Evolutionary conservation across 1,284 basidiomycete species (phyloP), one percentile per base, ranked within the genome.

Genomic region (Boletus semigastroideus): DNA sequence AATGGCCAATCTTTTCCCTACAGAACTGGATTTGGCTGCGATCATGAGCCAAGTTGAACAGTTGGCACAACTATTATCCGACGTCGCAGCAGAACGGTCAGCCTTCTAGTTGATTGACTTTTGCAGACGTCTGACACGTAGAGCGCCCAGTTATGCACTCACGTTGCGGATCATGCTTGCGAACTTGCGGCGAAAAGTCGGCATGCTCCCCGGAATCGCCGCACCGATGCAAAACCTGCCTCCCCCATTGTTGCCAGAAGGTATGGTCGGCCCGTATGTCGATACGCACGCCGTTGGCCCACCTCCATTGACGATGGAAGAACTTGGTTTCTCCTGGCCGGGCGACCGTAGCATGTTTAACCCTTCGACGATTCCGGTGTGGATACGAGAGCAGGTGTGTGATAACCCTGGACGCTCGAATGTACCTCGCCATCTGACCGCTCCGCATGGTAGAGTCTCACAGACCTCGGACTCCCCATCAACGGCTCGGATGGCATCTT

Each of bases 401-500:
- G 20, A 19, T 28, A 27, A 39, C 20, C 37, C 8, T 7, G 5
- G 8, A 25, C 25, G 40, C 30, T 33, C 11, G 20, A 4, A 12
- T 11, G 16, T 31, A 31, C 34, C 47, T 56, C 51, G 56, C 45
- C 22, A 19, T 25, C 27, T 19, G 36, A 16, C 25, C 25, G 25
- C 25, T 25, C 25, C 25, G 25, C 48, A 19, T 49, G 44, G 39
- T 69, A 94, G 90, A 93, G 83, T 64, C 73, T 94, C 56, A 84
- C 87, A 19, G 92, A 95, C 68, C 82, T 95, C 7, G 92, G 92
- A 16, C 73, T 94, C 44, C 92, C 92, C n/a, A 78, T 85, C 41
- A 93, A 94, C 61, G 92, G 92, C 42, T 90, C 87, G 6, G 92
- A 95, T 61, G 91, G 88, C 8, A 86, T 94, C 48, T 94, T 95